phyloP scores from a whole-genome alignment of 2,329 filamentous ascomycete species.

The Penicillium hesseltinei region DNA sequence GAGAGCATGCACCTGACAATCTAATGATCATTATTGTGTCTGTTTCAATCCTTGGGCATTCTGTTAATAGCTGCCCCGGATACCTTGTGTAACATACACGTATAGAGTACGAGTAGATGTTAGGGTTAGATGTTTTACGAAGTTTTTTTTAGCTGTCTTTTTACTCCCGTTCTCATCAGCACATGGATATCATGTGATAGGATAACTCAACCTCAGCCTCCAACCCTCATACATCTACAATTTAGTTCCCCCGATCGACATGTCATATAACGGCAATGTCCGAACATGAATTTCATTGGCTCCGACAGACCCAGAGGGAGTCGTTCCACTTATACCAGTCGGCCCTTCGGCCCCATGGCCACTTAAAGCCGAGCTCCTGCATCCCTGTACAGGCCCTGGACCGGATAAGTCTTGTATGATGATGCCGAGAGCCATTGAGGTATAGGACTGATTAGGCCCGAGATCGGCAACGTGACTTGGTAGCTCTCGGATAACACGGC shows the following conservation, averaged over 20 bases:
- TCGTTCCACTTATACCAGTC: not conserved
- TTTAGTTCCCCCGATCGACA: not conserved
- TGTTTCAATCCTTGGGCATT: not conserved
- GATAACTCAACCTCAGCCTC: not conserved
- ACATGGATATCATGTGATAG: not conserved
- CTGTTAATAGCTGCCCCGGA: slow-evolving; percentile 2
- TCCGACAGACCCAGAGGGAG: not conserved
- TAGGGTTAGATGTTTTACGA: slow-evolving; percentile 1
- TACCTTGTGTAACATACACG: not conserved
- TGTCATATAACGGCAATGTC: not conserved
- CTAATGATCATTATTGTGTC: not conserved
- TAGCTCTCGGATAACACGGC: slow-evolving; percentile 30
- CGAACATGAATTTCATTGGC: not conserved
- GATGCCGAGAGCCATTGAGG: no score
- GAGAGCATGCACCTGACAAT: slow-evolving; percentile 30
- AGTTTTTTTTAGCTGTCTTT: not conserved
- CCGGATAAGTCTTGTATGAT: not conserved
- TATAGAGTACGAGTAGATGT: slow-evolving; percentile 4
- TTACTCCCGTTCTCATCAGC: not conserved
- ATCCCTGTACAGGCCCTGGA: not conserved
- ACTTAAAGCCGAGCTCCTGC: not conserved
- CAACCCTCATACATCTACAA: not conserved
- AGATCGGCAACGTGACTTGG: not conserved
- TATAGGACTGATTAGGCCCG: not conserved
- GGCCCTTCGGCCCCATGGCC: not conserved